Percentiles rank a stretch among this genome's conserved stretches.
These are phyloP conservation scores for Cercospora sp. DNA, from an alignment of 2,329 filamentous ascomycete genomes.

Conservation along the genomic window DNA sequence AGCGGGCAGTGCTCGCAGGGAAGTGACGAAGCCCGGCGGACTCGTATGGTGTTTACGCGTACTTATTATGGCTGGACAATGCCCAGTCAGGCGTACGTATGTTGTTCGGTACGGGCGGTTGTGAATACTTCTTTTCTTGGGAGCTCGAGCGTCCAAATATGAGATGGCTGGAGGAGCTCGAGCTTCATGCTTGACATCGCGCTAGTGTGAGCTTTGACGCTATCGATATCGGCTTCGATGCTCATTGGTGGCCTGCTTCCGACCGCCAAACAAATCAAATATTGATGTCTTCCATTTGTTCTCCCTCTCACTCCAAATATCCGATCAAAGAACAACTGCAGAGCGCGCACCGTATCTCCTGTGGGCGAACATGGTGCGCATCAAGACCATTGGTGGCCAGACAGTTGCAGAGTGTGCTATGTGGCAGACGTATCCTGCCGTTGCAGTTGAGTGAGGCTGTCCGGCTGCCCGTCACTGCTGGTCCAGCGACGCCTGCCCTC, in stretches of 20 bases:
- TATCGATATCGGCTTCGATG: slow-evolving; percentile 3
- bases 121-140: background rate
- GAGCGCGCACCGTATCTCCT: background rate
- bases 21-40: background rate
- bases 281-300: background rate
- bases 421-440: background rate
- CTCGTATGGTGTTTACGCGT: background rate
- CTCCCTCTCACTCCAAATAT: background rate
- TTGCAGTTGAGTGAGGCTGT: background rate
- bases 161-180: slow-evolving; percentile 10
- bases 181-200: background rate
- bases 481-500: slow-evolving; percentile 15
- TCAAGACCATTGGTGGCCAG: background rate
- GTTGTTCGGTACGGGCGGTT: background rate
- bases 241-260: background rate
- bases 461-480: background rate
- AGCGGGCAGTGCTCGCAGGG: background rate
- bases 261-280: background rate
- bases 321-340: background rate
- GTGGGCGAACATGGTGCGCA: background rate
- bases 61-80: background rate
- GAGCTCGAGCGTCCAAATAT: slow-evolving; percentile 1
- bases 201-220: background rate
- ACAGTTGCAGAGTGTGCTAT: background rate
- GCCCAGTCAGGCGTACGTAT: background rate